Base-by-base conservation (phyloP, 805 yeast genomes). In the Isabelozyma rhagii region DNA sequence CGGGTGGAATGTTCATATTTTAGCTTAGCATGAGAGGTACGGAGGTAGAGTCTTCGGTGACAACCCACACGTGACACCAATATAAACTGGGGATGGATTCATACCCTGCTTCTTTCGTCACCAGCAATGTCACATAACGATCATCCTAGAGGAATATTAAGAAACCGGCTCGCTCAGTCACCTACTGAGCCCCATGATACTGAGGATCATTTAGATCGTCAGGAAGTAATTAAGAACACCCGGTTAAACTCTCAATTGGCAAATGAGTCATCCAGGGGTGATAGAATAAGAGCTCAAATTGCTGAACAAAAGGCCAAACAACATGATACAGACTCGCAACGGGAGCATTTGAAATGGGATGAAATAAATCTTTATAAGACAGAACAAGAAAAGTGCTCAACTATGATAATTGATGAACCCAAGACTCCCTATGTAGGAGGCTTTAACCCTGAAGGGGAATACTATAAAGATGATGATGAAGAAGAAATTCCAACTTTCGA, bases 371-470 rank as follows among this genome's bases (percentile, higher is more conserved):
- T 92, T 47, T 80, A 78, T 46, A 80, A 79, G 46, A 79, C 89
- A 3, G 96, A 91, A 62, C 87, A 82, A 63, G 89, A 86, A 57
- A 82, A 82, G 66, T 67, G 78, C 9, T 80, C 90, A 18, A 85
- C 89, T 28, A 85, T 85, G 90, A 84, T 84, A 58, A 89, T 92
- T 42, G 96, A 89, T 61, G 97, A 92, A 65, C 97, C 97, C 18
- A 92, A 92, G 73, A 92, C 97, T 0, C 97, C 97, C 5, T 92
- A 87, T 60, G 96, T 89, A 63, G 96, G 94, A 9, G 96, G 96
- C 0, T 86, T 89, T 27, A 84, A 87, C 59, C 92, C 94, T 0
- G 75, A 80, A 47, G 89, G 89, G 31, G 96, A 91, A 59, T 87
- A 87, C 62, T 89, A 90, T 57, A 77, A 78, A 47, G 81, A 79